Evolutionary conservation across 2,329 filamentous ascomycete genomes (phyloP), one percentile per base, ranked within the genome.

Genomic region (Drechslera avenae): DNA sequence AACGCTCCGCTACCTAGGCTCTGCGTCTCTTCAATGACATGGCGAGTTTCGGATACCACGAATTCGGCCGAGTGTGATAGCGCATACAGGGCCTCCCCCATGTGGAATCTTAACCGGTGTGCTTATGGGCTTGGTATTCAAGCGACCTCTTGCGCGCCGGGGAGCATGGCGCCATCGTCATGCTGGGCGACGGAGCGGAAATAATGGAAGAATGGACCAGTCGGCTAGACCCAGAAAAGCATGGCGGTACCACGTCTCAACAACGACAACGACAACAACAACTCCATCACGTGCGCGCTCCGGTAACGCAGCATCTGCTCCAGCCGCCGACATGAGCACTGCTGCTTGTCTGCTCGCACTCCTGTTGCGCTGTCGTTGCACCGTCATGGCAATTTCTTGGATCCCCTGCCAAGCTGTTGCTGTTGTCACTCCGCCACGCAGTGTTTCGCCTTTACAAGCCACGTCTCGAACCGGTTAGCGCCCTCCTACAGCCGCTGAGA

Each of bases 351-450:
- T 36, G 16, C 35, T 30, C 26, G 35, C 17, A 21, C 18, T 26
- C 23, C 33, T 39, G n/a, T 41, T 36, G 28, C 30, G 41, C 39
- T 23, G 26, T 28, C 34, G 32, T 13, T 28, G 9, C 26, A 13
- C 26, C 10, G 26, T 28, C 26, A 28, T 16, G 17, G 37, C 42
- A 51, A 51, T 51, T 37, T 51, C 34, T 33, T 34, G 17, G 16
- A 17, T 28, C 54, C 46, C 54, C 54, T 54, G 54, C 54, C 54
- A 49, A 56, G 54, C 12, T 30, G 40, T 31, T 21, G 39, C 39
- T 40, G 16, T 36, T 33, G 21, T 33, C 48, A 40, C 10, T 30
- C 48, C 35, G 31, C 36, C 16, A 23, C 31, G 19, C 23, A 18
- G 30, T 51, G 48, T 51, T 51, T 51, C 48, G 48, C 21, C 33